These are phyloP conservation scores for Mediolabrus comicus DNA, from an alignment of 108 stramenopile genomes.

Conservation along the genomic window DNA sequence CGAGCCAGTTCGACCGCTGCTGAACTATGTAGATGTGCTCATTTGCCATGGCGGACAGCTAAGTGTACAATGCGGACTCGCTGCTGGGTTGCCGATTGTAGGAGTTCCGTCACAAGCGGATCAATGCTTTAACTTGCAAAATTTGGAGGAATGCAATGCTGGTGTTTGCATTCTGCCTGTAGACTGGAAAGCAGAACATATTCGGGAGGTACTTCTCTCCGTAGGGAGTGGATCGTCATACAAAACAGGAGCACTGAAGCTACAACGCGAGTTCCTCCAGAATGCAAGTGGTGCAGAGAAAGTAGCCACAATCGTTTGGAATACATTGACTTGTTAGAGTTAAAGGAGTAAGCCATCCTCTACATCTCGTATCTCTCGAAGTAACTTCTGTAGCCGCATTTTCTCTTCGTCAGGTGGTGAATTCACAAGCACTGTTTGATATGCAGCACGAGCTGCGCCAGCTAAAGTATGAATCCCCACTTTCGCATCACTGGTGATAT, in stretches of 20 bases:
- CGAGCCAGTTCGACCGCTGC: slow-evolving; percentile 7
- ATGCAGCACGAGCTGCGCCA: slow-evolving; percentile 78
- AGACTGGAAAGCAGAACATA: slow-evolving; percentile 19
- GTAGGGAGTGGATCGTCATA: slow-evolving; percentile 6
- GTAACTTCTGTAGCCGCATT: slow-evolving; percentile 44
- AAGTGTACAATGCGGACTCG: slow-evolving; percentile 17
- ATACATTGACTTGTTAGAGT: background rate
- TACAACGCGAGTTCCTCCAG: background rate
- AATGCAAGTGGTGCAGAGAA: background rate
- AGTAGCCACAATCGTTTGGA: background rate
- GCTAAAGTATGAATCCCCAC: slow-evolving; percentile 80
- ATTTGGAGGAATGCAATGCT: slow-evolving; percentile 5
- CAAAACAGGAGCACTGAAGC: background rate
- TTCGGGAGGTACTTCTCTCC: slow-evolving; percentile 11
- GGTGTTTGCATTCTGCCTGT: slow-evolving; percentile 14
- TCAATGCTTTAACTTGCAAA: slow-evolving; percentile 19
- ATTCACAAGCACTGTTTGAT: slow-evolving; percentile 79
- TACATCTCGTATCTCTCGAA: slow-evolving; percentile 58
- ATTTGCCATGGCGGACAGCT: slow-evolving; percentile 29
- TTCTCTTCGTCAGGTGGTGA: slow-evolving; percentile 63
- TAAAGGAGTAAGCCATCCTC: slow-evolving; percentile 52
- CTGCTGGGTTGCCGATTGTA: slow-evolving; percentile 28
- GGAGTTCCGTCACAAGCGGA: slow-evolving; percentile 7
- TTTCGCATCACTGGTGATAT: slow-evolving; percentile 78
- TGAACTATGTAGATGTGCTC: slow-evolving; percentile 12